Percentiles rank a stretch among this genome's conserved stretches.
These are phyloP conservation scores for Umbellularia californica DNA, from an alignment of 164 flowering plant genomes.

Conservation along the genomic window DNA sequence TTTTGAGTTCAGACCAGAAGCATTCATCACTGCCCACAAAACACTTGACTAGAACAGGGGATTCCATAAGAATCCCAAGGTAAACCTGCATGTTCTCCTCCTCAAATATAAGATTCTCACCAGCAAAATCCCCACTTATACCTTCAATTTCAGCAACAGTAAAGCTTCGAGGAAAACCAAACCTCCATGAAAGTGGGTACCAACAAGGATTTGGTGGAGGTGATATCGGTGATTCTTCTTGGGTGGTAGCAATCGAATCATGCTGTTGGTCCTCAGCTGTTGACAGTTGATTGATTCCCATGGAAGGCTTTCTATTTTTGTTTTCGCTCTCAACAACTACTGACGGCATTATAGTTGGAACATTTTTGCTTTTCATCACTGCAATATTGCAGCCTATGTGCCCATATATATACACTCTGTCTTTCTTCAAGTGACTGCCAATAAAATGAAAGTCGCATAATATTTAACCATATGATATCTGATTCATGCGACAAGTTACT, in stretches of 20 bases:
- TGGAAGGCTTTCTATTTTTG: not conserved
- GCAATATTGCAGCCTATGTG: slow-evolving; percentile 45
- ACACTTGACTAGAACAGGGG: slow-evolving; percentile 29
- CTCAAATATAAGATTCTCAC: slow-evolving; percentile 12
- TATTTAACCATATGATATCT: not conserved
- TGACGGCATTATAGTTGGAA: slow-evolving; percentile 37
- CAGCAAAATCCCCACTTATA: slow-evolving; percentile 30
- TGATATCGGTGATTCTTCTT: not conserved
- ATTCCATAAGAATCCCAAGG: slow-evolving; percentile 25
- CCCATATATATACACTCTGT: slow-evolving; percentile 25
- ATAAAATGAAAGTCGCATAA: slow-evolving; percentile 1
- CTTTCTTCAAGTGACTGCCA: slow-evolving; percentile 39
- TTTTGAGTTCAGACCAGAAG: slow-evolving; percentile 27
- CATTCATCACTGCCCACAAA: slow-evolving; percentile 23
- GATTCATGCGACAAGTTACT: too few relatives aligned
- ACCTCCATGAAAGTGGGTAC: slow-evolving; percentile 36
- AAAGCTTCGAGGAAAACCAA: slow-evolving; percentile 30
- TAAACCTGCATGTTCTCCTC: slow-evolving; percentile 19
- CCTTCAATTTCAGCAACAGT: slow-evolving; percentile 25
- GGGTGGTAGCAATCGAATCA: not conserved
- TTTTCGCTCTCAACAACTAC: slow-evolving; percentile 2
- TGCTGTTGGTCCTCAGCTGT: not conserved
- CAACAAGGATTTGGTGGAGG: slow-evolving; percentile 28
- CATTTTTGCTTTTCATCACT: slow-evolving; percentile 33
- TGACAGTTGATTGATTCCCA: not conserved